Evolutionary conservation across 2,329 filamentous ascomycete genomes (phyloP).

Genomic region (Claviceps sp.): DNA sequence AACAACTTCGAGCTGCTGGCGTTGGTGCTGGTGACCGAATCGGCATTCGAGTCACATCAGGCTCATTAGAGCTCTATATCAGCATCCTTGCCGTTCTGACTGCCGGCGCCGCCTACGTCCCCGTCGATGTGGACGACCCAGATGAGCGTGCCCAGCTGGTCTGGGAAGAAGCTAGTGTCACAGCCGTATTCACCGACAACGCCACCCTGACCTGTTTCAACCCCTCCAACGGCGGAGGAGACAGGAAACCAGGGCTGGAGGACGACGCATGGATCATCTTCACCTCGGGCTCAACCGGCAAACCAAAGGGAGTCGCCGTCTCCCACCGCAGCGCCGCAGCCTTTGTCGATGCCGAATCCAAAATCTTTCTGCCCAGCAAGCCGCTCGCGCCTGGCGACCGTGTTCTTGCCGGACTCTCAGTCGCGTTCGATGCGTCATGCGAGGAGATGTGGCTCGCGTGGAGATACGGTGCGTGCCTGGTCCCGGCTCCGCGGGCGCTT

Average conservation of each 20-base stretch:
- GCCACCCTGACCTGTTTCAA: constrained; percentile 6
- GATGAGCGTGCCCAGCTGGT: constrained; percentile 11
- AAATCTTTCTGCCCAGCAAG: constrained; percentile 9
- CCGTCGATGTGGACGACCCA: constrained; percentile 12
- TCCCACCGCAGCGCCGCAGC: constrained; percentile 12
- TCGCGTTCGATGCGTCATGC: constrained; percentile 12
- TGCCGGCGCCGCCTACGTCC: constrained; percentile 11
- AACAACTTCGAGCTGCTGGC: constrained; percentile 6
- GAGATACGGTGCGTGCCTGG: constrained; percentile 11
- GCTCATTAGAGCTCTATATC: constrained; percentile 9
- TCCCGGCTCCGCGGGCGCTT: constrained; percentile 10
- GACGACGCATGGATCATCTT: constrained; percentile 14
- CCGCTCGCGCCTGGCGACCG: constrained; percentile 12
- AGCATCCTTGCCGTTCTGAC: constrained; percentile 10
- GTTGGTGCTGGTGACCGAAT: constrained; percentile 9
- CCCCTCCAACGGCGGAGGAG: not conserved
- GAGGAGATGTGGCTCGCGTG: constrained; percentile 14
- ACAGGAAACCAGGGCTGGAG: constrained; percentile 4
- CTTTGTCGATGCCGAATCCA: constrained; percentile 13
- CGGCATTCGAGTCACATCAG: constrained; percentile 10
- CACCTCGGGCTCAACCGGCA: constrained; percentile 12
- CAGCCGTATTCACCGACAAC: constrained; percentile 9
- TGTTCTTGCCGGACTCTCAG: constrained; percentile 11
- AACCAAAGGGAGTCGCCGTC: constrained; percentile 14
- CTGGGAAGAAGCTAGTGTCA: constrained; percentile 9